Base-by-base conservation (phyloP, 2,329 filamentous ascomycete species). In the Hymenoscyphus fructigenus region DNA sequence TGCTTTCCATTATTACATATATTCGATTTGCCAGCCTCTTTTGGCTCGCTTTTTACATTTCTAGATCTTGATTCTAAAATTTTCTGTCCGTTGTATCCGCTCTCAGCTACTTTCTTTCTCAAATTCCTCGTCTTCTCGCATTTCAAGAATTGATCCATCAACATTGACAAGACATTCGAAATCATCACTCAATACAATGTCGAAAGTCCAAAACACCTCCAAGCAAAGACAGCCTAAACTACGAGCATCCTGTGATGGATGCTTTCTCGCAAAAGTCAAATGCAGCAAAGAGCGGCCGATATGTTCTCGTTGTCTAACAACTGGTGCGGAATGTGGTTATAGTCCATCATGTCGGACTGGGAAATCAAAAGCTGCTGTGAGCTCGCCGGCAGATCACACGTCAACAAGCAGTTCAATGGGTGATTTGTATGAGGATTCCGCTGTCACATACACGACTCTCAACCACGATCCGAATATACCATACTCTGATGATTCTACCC, bases 221-320 rank as follows among this genome's bases (percentile, higher is more conserved):
- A 79, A 79, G 65, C 69, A 75, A 66, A 76, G 77, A 38, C 77
- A 79, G 68, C 78, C 78, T 58, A 78, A 79, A 57, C 74, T 83
- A 34, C 76, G 81, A 65, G 80, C 79, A 26, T 84, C 83, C 20
- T 85, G 83, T 71, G 83, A 85, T 66, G 81, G 81, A 7, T 85
- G 83, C 74, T 84, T 84, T 72, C 74, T 83, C 23, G 83, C 83
- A 66, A 85, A 85, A 71, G 82, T 85, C 74, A 85, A 84, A 70
- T 85, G 83, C 73, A 83, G 81, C 66, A 85, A 85, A 68, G 76
- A 77, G 2, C 76, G 81, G n/a, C 83, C 83, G 1, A 79, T 84
- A 59, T 85, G 83, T 72, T 78, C 79, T n/a, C 78, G 83, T 50
- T 85, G 83, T 67, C 76, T 84, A 2, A 72, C 79, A 2, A 82